Base-by-base conservation (phyloP, 139 green algal species). In the Picochlorum sp. region DNA sequence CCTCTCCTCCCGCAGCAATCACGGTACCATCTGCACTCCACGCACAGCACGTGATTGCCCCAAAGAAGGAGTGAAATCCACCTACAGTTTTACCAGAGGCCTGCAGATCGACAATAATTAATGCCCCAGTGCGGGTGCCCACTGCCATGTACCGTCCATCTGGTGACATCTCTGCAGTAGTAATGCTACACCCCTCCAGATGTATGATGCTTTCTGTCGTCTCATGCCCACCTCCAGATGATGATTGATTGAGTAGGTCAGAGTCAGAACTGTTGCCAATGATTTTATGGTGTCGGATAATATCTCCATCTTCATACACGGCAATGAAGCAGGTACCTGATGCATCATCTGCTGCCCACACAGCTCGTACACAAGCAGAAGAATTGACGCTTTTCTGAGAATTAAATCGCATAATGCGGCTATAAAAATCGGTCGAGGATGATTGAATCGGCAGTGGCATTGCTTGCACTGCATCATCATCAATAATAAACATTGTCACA, bases 1-100 rank as follows among this genome's bases (percentile, higher is more conserved):
- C 91, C 70, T 97, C 91, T 1, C 91, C 86, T 0, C 91, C 91
- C 3, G 83, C 72, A 0, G 90, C 85, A 44, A 97, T 70, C 60
- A 87, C 90, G 9, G 57, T 68, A 4, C 81, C 79, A 60, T 97
- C 90, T 7, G 64, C 67, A 66, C 78, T 90, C 85, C 89, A 97
- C n/a, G 81, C 75, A 38, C 81, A 87, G 79, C 91, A 97, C 21
- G 88, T 70, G 50, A 90, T 67, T 11, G 81, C 85, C 24, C 91
- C 91, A 68, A 91, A 97, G 72, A 96, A 97, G 67, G 73, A 86
- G 73, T 89, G 71, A 41, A 81, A 94, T 4, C 87, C 86, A 13
- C 52, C 69, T 10, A 80, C 23, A 9, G 91, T 65, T 2, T 23
- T 60, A 9, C 85, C 79, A 0, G 59, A 73, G 4, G 60, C 49